Evolutionary conservation across 1,139 yeast species (phyloP), one percentile per base, ranked within the genome.

Genomic region (Blastobotrys raffinosifermentans): DNA sequence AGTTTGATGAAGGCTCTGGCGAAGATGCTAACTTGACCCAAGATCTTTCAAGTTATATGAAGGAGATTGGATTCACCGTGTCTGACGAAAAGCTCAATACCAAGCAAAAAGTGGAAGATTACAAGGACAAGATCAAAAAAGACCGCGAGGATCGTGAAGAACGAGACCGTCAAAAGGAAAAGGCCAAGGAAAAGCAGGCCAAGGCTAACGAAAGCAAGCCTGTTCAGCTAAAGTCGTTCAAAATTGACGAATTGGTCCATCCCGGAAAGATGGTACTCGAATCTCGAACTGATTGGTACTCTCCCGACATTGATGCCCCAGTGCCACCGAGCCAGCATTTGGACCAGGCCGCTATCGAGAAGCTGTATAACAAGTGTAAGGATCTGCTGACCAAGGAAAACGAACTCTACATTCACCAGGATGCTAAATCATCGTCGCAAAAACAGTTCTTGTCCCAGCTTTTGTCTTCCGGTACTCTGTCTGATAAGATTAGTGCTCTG

Each of bases 401-500:
- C 57, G 72, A 75, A 45, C 57, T 70, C 1, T 91, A 83, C 57
- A 73, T 75, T 44, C 79, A 78, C 45, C 96, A 85, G 57, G 83
- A 85, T 57, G 73, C 86, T 26, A 75, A 82, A 49, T 79, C 87
- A 34, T 75, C 84, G 22, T 82, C 95, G 2, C 96, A 89, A 60
- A 80, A 77, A 59, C 83, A 82, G 71, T 89, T 89, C 60, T 78
- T 89, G 72, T 74, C 91, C 1, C 94, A 91, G 61, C 81, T 91
- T 48, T 72, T 91, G 54, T 72, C 89, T 4, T 83, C 80, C 47
- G 99, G 99, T 83, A 91, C 99, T 0, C 71, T 91, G 50, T 81
- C 79, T 53, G 99, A 91, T 80, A 89, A 91, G 64, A 84, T 91
- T 41, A 85, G 96, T 33, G 96, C 98, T 0, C 71, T 91, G 54